These are phyloP conservation scores for Stachybotrys chlorohalonatus DNA, from an alignment of 2,329 filamentous ascomycete genomes.

Conservation along the genomic window DNA sequence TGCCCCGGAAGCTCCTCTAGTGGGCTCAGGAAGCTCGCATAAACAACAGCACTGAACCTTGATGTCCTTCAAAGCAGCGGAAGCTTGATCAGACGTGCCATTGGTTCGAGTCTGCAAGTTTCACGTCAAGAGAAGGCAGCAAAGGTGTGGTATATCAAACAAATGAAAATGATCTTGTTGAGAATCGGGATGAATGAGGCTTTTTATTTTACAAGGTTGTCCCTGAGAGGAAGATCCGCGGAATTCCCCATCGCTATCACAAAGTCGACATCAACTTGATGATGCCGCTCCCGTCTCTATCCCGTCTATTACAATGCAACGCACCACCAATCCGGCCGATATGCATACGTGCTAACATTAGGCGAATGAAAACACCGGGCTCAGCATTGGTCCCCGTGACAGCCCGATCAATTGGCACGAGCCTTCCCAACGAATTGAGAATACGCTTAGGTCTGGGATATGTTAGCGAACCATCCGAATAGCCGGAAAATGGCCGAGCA, in stretches of 20 bases:
- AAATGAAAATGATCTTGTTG: slow-evolving; percentile 20
- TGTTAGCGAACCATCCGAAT: not conserved
- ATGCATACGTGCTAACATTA: slow-evolving; percentile 14
- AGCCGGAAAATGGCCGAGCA: not conserved
- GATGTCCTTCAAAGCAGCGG: no score
- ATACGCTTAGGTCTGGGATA: slow-evolving; percentile 26
- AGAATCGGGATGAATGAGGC: slow-evolving; percentile 29
- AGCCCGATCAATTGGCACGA: slow-evolving; percentile 26
- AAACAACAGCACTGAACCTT: no score
- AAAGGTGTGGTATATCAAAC: slow-evolving; percentile 3
- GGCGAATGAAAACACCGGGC: slow-evolving; percentile 14
- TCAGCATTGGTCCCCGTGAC: slow-evolving; percentile 20
- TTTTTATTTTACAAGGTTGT: slow-evolving; percentile 35
- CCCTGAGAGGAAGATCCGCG: slow-evolving; percentile 21
- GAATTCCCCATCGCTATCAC: slow-evolving; percentile 25
- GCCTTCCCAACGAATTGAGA: slow-evolving; percentile 21
- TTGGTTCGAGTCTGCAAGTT: no score
- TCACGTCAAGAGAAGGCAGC: no score
- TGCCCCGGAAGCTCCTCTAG: not conserved
- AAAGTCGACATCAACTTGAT: slow-evolving; percentile 20
- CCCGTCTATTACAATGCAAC: slow-evolving; percentile 31
- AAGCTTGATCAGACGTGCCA: no score
- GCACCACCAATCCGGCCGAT: slow-evolving; percentile 17
- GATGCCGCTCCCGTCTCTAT: slow-evolving; percentile 28
- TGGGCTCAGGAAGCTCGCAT: not conserved